Evolutionary conservation across 805 yeast genomes (phyloP).

Genomic region (Cyberlindnera mycetangii): DNA sequence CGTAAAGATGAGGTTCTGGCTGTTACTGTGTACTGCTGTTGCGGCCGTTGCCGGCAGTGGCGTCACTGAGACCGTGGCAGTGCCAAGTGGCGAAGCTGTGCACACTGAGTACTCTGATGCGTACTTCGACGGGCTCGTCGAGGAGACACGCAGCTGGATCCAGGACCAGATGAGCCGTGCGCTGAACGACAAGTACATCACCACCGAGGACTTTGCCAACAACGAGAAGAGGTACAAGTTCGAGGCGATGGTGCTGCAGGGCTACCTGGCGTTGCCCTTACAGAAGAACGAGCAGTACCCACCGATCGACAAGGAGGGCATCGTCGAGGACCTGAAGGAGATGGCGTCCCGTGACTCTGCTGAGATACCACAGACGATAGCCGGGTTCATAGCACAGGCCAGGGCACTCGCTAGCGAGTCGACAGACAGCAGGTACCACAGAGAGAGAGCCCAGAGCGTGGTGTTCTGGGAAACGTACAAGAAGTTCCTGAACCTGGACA

Average conservation of each 20-base stretch:
- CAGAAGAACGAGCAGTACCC: constrained; percentile 2
- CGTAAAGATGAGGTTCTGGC: too few relatives aligned
- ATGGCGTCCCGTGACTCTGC: constrained; percentile 1
- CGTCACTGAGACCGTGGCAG: too few relatives aligned
- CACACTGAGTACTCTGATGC: constrained; percentile 2
- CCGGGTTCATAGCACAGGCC: constrained; percentile 1
- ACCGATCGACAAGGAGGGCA: constrained; percentile 4
- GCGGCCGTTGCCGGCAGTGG: too few relatives aligned
- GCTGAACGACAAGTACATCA: constrained; percentile 4
- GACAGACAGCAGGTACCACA: constrained; percentile 3
- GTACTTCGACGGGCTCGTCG: constrained; percentile 5
- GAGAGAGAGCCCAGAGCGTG: constrained; percentile 5
- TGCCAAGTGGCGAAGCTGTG: too few relatives aligned
- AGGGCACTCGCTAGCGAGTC: constrained; percentile 8
- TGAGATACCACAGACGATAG: background rate
- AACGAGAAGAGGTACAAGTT: constrained; percentile 4
- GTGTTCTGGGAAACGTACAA: constrained; percentile 13
- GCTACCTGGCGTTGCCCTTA: constrained; percentile 5
- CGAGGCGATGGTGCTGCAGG: constrained; percentile 11
- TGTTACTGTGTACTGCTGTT: too few relatives aligned
- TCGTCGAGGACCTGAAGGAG: constrained; percentile 3
- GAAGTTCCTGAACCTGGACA: constrained; percentile 7
- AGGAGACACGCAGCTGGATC: constrained; percentile 8
- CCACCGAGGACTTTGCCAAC: constrained; percentile 6
- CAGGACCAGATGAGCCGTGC: constrained; percentile 8